Conservation (phyloP, 2,329 filamentous ascomycete genomes). For the Aspergillus sp. region DNA sequence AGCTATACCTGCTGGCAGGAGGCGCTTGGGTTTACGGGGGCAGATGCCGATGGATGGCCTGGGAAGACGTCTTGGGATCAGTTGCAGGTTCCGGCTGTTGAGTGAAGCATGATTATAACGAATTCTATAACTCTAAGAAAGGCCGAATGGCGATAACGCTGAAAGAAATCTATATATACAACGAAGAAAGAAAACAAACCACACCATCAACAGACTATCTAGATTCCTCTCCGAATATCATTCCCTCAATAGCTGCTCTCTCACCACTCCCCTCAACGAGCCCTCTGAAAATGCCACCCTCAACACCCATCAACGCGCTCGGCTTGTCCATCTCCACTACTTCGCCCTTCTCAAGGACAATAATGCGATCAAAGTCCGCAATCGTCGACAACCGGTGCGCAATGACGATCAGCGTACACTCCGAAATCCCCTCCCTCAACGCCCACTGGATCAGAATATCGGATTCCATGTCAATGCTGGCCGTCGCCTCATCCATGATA, state of each 20-base stretch:
- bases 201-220: no score
- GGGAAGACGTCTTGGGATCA: slow-evolving; percentile 2
- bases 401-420: slow-evolving; percentile 9
- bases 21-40: slow-evolving; percentile 4
- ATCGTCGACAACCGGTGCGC: slow-evolving; percentile 14
- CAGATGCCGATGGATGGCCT: slow-evolving; percentile 8
- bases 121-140: no score
- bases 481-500: slow-evolving; percentile 13
- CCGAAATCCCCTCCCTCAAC: slow-evolving; percentile 1
- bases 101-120: background rate
- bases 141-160: no score
- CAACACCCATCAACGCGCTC: background rate
- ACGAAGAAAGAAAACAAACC: no score
- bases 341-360: slow-evolving; percentile 9
- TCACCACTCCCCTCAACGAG: background rate
- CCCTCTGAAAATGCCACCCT: background rate
- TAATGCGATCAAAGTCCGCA: slow-evolving; percentile 7
- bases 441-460: slow-evolving; percentile 9
- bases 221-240: background rate
- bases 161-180: no score
- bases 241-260: background rate
- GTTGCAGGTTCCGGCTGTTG: background rate
- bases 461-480: slow-evolving; percentile 8
- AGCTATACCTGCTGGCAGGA: slow-evolving; percentile 8
- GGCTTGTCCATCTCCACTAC: slow-evolving; percentile 3